phyloP scores from a whole-genome alignment of 495 filamentous ascomycete genomes.

The Annulohypoxylon nitens region DNA sequence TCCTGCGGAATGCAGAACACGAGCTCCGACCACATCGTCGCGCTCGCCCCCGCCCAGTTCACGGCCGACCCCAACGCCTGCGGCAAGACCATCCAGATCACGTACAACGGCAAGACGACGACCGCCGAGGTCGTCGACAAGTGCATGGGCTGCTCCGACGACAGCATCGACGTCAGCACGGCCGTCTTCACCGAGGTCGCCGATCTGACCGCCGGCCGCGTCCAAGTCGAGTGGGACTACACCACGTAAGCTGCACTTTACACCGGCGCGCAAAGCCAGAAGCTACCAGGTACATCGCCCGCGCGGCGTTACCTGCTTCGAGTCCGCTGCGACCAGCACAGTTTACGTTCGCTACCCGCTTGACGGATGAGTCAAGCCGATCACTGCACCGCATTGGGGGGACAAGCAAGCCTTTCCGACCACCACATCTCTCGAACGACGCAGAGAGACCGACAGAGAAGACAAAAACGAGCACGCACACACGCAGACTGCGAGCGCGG shows the following conservation, averaged over 20 bases:
- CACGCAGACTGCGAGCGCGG: constrained; percentile 1
- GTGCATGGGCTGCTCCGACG: constrained; percentile 73
- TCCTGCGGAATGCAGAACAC: constrained; percentile 55
- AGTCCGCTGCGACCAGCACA: neutral
- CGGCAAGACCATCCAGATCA: constrained; percentile 72
- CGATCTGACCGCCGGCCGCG: constrained; percentile 52
- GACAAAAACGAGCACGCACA: neutral
- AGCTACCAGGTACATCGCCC: neutral
- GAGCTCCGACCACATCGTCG: constrained; percentile 56
- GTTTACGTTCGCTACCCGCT: neutral
- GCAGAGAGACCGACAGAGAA: neutral
- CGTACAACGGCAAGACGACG: constrained; percentile 61
- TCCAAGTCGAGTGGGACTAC: constrained; percentile 50
- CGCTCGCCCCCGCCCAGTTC: constrained; percentile 54
- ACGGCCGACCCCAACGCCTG: constrained; percentile 66
- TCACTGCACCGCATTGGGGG: neutral
- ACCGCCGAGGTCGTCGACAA: constrained; percentile 75
- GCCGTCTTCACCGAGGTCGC: constrained; percentile 58
- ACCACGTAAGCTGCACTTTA: neutral
- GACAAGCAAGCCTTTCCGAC: neutral
- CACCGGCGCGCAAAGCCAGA: neutral
- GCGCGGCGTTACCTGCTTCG: neutral
- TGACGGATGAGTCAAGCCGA: neutral
- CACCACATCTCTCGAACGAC: neutral
- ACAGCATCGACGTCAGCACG: constrained; percentile 61